These are phyloP conservation scores for Galeopsis tetrahit DNA, from an alignment of 257 asterid genomes.

Conservation along the genomic window DNA sequence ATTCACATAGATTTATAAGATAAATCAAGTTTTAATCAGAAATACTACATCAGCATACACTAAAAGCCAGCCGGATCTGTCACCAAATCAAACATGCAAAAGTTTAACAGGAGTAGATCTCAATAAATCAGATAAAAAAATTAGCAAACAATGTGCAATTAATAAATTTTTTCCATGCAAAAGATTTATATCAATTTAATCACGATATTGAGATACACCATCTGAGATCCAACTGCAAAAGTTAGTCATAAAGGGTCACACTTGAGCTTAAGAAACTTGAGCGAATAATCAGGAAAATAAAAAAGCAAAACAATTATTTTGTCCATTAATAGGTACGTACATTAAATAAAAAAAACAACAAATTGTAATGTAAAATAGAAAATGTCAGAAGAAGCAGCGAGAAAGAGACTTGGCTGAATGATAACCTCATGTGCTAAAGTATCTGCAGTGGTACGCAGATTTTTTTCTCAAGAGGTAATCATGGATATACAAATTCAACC, in stretches of 20 bases:
- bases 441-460: conserved; percentile 40
- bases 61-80: not conserved
- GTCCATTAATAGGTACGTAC: conserved; percentile 16
- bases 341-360: not conserved
- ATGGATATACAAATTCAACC: conserved; percentile 44
- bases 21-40: too few relatives aligned
- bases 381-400: not conserved
- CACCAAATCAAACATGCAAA: conserved; percentile 29
- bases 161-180: not conserved
- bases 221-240: not conserved
- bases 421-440: conserved; percentile 41
- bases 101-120: not conserved
- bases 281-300: not conserved
- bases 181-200: not conserved
- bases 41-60: not conserved
- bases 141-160: not conserved
- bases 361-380: not conserved
- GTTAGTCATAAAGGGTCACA: not conserved
- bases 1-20: not conserved
- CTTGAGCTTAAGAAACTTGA: conserved; percentile 16
- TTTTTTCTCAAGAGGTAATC: conserved; percentile 43
- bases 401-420: conserved; percentile 5
- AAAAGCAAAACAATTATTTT: not conserved
- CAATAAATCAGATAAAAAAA: not conserved
- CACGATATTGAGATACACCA: conserved; percentile 14